Conservation (phyloP, 441 rosid genomes). For the Corymbia citriodora region DNA sequence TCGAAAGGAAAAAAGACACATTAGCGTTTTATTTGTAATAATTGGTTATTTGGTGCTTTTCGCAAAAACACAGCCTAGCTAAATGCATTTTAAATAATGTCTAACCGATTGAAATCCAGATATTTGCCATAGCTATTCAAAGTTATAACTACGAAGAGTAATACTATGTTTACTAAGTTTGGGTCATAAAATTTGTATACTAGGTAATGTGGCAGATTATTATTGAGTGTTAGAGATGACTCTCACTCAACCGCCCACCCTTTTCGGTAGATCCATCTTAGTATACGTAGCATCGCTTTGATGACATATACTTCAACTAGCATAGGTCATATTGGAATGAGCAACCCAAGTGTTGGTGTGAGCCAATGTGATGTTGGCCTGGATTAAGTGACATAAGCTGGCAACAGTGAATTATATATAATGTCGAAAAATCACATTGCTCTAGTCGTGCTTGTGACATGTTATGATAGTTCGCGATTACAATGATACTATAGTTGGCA, state of each 20-base stretch:
- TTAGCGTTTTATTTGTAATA: background rate
- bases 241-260: rapidly evolving
- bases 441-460: background rate
- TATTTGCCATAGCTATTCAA: background rate
- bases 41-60: background rate
- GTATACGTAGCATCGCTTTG: background rate
- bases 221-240: background rate
- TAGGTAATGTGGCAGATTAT: rapidly evolving
- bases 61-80: background rate
- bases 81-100: background rate
- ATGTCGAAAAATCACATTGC: background rate
- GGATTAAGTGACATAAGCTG: background rate
- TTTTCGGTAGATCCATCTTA: background rate
- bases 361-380: background rate
- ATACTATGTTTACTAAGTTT: background rate
- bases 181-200: background rate
- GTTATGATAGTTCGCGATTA: background rate
- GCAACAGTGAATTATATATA: background rate
- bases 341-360: background rate
- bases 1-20: background rate
- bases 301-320: background rate
- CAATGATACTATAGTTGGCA: background rate
- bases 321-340: background rate
- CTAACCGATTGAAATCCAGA: background rate
- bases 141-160: background rate